These are phyloP conservation scores for Blastocystis sp. DNA, from an alignment of 352 stramenopile species.

Conservation along the genomic window DNA sequence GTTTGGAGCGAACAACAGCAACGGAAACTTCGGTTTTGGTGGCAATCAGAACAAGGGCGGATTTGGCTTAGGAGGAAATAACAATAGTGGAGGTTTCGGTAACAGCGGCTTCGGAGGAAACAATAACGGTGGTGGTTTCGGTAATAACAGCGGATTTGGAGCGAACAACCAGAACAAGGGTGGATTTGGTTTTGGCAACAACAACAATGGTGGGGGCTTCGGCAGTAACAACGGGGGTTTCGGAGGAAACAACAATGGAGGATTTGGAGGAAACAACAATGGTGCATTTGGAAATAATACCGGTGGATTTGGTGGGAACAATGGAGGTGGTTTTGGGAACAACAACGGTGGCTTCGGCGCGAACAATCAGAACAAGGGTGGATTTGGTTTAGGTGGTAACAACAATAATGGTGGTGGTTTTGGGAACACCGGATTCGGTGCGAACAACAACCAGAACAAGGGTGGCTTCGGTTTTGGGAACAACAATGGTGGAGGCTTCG, in stretches of 20 bases:
- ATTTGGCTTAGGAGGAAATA: not conserved
- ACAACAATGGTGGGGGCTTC: constrained; percentile 42
- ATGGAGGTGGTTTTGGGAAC: constrained; percentile 21
- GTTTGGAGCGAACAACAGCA: constrained; percentile 15
- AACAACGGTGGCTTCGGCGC: constrained; percentile 1
- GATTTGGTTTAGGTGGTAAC: not conserved
- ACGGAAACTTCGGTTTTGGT: constrained; percentile 13
- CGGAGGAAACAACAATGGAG: no score
- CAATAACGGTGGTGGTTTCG: not conserved
- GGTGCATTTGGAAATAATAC: constrained; percentile 26
- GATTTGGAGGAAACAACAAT: constrained; percentile 60
- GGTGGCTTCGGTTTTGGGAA: no score
- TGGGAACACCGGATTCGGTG: no score
- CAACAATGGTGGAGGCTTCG: no score
- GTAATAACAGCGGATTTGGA: constrained; percentile 19
- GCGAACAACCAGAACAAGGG: constrained; percentile 21
- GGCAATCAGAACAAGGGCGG: not conserved
- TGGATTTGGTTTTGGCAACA: constrained; percentile 49
- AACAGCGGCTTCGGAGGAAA: not conserved
- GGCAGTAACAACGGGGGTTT: no score
- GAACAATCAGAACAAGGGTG: not conserved
- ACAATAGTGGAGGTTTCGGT: constrained; percentile 22
- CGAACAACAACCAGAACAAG: no score
- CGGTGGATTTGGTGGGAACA: not conserved
- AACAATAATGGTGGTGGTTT: not conserved